Conservation (phyloP, 129 eudicot genomes). For the Scalesia atractyloides region DNA sequence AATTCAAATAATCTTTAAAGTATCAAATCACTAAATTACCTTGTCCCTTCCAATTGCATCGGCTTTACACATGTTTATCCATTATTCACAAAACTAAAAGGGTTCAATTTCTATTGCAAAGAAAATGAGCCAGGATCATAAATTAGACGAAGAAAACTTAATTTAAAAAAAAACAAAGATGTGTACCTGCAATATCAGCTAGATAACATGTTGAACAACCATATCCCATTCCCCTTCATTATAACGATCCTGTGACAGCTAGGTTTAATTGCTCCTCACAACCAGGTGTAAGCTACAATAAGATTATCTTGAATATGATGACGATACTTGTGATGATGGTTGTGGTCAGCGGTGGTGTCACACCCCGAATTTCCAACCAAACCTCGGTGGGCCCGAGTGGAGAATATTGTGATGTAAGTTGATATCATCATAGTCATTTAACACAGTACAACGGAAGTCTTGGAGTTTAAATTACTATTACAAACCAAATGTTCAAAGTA, state of each 20-base stretch:
- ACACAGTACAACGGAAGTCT: too few relatives aligned
- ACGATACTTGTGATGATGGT: too few relatives aligned
- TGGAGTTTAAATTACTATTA: too few relatives aligned
- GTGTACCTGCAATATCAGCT: conserved; percentile 78
- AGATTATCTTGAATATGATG: conserved; percentile 53
- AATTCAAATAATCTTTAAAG: too few relatives aligned
- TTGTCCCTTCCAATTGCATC: too few relatives aligned
- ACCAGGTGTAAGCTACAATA: conserved; percentile 82
- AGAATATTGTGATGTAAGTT: too few relatives aligned
- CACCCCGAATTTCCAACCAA: too few relatives aligned
- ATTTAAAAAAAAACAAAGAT: neutral
- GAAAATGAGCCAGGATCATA: neutral
- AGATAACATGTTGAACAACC: conserved; percentile 77
- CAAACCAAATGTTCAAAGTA: too few relatives aligned
- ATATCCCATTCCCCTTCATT: conserved; percentile 94
- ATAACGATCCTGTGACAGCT: conserved; percentile 95
- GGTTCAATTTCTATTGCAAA: neutral
- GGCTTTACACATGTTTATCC: neutral
- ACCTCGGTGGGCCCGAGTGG: too few relatives aligned
- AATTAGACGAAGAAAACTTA: neutral
- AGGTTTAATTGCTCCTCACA: conserved; percentile 92
- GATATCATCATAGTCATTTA: too few relatives aligned
- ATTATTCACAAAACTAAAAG: neutral
- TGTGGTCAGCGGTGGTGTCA: too few relatives aligned
- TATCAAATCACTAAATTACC: too few relatives aligned